Base-by-base conservation (phyloP, 179 eudicot genomes). In the Heliamphora ciliata region DNA sequence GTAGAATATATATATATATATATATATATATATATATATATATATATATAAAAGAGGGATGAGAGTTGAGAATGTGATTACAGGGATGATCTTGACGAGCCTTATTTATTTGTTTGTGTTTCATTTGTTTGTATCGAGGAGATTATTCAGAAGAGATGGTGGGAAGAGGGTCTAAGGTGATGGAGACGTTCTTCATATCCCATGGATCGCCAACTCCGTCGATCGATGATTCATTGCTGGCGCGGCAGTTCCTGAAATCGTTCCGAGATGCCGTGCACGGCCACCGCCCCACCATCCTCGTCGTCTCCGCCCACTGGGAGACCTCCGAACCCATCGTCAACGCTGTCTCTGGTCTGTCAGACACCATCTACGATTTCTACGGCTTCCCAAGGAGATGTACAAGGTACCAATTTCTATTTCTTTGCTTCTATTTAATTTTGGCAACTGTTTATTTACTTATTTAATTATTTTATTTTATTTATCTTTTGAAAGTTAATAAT, bases 231-330 rank as follows among this genome's bases (percentile, higher is more conserved):
- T 86, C 93, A 17, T 54, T 87, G 58, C 88, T 89, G 0, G 93
- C 92, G 14, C 59, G 91, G 17, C 83, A 72, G 44, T 91, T 91
- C 83, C 70, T 92, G 50, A 17, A 84, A 84, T 74, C 83, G 11
- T 92, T 88, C 84, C 79, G 78, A 44, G 77, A 87, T 2, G 74
- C 83, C 44, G 81, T 78, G 2, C 85, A 55, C 2, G 24, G 76
- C 1, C 77, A 73, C 31, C 84, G 65, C 55, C 96, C 96, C 0
- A 85, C 78, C 9, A 90, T 92, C 60, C 85, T 92, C 4, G 14
- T 92, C 0, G 79, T 92, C 24, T 92, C 96, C 0, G 96, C 86
- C 31, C 93, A 92, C 75, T 92, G 93, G 93, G 92, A 92, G 44
- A 92, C 96, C 31, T 44, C 83, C 48, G 84, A 82, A 2, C 93